Base-by-base conservation (phyloP, 108 stramenopile species). In the Fragilaria radians region DNA sequence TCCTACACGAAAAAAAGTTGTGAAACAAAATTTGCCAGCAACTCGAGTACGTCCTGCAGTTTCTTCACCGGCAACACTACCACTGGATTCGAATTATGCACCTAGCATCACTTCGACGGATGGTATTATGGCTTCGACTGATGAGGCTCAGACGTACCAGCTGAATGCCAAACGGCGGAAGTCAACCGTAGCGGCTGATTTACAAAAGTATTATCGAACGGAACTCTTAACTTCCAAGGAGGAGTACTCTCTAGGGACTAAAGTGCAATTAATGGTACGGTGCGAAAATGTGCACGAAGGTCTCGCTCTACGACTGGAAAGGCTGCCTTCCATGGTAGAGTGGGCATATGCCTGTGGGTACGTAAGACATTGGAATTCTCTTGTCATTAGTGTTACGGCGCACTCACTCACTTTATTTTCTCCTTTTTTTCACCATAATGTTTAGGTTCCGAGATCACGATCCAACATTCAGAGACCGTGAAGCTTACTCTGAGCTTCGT, bases 261-360 rank as follows among this genome's bases (percentile, higher is more conserved):
- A 83, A 57, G 69, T 88, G 21, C 71, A 80, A 32, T 73, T 91
- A 33, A 86, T 91, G 86, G 63, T 85, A 17, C 59, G 75, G 52
- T 91, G 89, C 54, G 84, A 91, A 24, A 65, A 74, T 28, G 89
- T 88, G 0, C 86, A 91, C 55, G 86, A 91, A 64, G 89, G 86
- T 5, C 57, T 88, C 11, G 67, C 76, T 2, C 23, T 58, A 2
- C 32, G 64, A 5, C 49, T 81, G 48, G 64, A 65, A 55, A 54
- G 86, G 45, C 48, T 73, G 11, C 89, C 89, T 5, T 77, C 84
- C 1, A 74, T 91, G 4, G 73, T 63, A 17, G 89, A 91, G 72
- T 91, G 89, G 89, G 89, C 89, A 4, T 61, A 59, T 17, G 86
- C 89, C 1, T 91, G 89, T 65, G 89, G 89, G 24, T 88, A 64